A percentile compares a stretch with the other conserved stretches of the same genome.
Evolutionary conservation across 192 early-diverging fungal genomes (phyloP).

Genomic region (Chytriomyces sp.): DNA sequence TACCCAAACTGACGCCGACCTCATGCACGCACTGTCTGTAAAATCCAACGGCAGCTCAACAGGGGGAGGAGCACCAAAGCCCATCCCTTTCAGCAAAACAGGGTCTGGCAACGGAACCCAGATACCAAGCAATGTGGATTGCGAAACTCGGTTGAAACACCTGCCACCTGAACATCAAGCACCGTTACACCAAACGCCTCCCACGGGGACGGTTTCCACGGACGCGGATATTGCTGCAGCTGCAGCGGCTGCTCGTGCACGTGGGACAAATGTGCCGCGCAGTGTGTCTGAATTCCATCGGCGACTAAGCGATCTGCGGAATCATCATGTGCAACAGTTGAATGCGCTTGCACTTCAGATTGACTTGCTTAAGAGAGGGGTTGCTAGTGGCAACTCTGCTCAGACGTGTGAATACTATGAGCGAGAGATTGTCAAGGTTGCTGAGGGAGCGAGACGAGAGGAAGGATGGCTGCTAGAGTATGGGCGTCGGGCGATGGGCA

Average conservation of each 20-base stretch:
- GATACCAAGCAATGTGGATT: background rate
- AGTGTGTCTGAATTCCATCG: conserved; percentile 24
- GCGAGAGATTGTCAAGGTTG: conserved; percentile 14
- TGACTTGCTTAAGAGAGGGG: background rate
- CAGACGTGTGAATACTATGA: conserved; percentile 26
- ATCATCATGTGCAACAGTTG: conserved; percentile 23
- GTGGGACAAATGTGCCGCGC: conserved; percentile 22
- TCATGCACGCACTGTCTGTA: background rate
- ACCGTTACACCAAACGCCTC: conserved; percentile 23
- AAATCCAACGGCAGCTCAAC: background rate
- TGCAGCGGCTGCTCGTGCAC: conserved; percentile 27
- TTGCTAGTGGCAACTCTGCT: background rate
- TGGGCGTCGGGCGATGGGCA: conserved; percentile 27
- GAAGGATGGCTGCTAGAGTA: conserved; percentile 27
- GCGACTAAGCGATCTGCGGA: conserved; percentile 23
- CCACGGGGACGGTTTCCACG: background rate
- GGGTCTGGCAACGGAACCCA: background rate
- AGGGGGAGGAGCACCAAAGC: background rate
- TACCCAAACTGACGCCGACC: background rate
- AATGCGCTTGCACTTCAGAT: conserved; percentile 20
- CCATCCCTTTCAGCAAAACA: conserved; percentile 4
- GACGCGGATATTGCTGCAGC: conserved; percentile 32
- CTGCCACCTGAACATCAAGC: conserved; percentile 23
- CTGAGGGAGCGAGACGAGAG: conserved; percentile 9
- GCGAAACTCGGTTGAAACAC: background rate